Evolutionary conservation across 495 filamentous ascomycete species (phyloP).

Genomic region (Neurospora intermedia): DNA sequence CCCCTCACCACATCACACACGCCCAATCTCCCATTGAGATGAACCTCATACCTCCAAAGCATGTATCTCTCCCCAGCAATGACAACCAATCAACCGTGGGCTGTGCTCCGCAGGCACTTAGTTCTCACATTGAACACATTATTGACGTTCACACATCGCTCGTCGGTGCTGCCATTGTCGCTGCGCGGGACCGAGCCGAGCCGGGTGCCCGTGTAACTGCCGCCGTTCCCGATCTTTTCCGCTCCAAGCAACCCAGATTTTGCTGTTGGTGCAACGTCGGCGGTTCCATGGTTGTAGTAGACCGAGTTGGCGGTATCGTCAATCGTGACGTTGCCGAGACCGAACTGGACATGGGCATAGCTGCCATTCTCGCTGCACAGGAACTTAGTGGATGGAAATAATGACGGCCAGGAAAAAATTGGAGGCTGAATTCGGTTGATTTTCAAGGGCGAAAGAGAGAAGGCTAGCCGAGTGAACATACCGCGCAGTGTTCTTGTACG

Average conservation of each 20-base stretch:
- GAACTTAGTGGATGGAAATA: not conserved
- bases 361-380: not conserved
- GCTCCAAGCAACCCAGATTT: too few species aligned
- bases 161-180: accelerated
- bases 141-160: not conserved
- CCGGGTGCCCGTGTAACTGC: not conserved
- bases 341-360: not conserved
- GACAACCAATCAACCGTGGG: not conserved
- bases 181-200: not conserved
- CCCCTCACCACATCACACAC: too few species aligned
- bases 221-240: not conserved
- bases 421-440: too few species aligned
- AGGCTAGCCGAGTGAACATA: too few species aligned
- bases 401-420: not conserved
- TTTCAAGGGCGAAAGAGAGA: too few species aligned
- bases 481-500: not conserved
- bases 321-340: not conserved
- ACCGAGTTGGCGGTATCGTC: not conserved
- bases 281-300: not conserved
- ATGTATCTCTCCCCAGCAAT: not conserved
- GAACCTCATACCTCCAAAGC: not conserved
- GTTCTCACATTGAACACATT: not conserved
- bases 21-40: not conserved
- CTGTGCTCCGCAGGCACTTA: not conserved
- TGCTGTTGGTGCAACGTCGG: too few species aligned